phyloP scores from a whole-genome alignment of 768 basidiomycete genomes.

The Candolleomyces efflorescens region DNA sequence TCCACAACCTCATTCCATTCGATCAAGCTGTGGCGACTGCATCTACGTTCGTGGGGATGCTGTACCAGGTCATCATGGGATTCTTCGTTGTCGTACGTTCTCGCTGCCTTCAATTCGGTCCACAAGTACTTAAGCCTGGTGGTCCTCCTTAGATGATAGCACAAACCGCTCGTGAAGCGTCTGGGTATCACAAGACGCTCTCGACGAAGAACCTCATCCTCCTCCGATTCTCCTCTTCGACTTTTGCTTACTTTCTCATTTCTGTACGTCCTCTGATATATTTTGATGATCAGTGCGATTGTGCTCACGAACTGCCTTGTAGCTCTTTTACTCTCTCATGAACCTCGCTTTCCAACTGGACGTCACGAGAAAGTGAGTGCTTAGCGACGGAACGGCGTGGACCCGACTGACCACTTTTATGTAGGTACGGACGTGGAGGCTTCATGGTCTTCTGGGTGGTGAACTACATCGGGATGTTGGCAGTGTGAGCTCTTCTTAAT shows the following conservation, averaged over 20 bases:
- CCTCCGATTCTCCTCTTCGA: conserved; percentile 24
- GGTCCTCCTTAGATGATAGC: conserved; percentile 27
- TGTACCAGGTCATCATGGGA: conserved; percentile 45
- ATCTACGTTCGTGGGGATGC: conserved; percentile 49
- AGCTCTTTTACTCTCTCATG: conserved; percentile 55
- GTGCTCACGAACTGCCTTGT: no score
- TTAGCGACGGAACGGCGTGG: neutral
- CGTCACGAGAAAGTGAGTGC: conserved; percentile 42
- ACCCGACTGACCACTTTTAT: neutral
- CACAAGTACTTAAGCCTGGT: no score
- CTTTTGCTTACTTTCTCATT: conserved; percentile 32
- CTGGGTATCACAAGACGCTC: conserved; percentile 25
- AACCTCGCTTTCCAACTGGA: conserved; percentile 58
- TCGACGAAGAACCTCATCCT: conserved; percentile 24
- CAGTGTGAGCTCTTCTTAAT: conserved; percentile 46
- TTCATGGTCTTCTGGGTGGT: conserved; percentile 69
- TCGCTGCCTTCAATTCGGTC: conserved; percentile 10
- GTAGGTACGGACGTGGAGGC: conserved; percentile 44
- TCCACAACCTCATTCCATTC: conserved; percentile 53
- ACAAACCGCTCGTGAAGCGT: conserved; percentile 21
- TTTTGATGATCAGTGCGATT: no score
- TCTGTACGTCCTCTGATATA: no score
- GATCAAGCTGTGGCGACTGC: conserved; percentile 52
- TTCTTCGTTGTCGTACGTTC: conserved; percentile 35
- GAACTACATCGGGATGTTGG: conserved; percentile 52